A percentile compares a stretch with the other conserved stretches of the same genome.
Evolutionary conservation across 1,284 basidiomycete genomes (phyloP).

Genomic region (Ustilago crameri): DNA sequence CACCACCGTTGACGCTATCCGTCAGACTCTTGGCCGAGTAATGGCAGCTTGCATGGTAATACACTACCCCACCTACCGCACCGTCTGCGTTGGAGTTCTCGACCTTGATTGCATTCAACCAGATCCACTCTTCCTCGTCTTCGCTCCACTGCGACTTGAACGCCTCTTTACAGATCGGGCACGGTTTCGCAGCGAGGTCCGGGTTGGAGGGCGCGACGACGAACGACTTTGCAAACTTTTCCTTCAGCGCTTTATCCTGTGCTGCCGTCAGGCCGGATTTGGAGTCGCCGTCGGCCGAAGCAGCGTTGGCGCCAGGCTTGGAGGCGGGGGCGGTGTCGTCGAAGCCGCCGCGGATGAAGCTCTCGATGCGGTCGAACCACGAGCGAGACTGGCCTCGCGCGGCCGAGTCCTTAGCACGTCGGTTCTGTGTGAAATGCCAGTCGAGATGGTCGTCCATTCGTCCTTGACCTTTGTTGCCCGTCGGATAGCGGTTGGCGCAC

Average conservation of each 20-base stretch:
- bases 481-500: conserved; percentile 87
- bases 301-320: conserved; percentile 23
- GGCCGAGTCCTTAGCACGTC: conserved; percentile 83
- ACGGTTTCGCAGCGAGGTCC: conserved; percentile 84
- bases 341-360: conserved; percentile 68
- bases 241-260: conserved; percentile 75
- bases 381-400: conserved; percentile 88
- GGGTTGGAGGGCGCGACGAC: conserved; percentile 82
- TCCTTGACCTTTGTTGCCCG: conserved; percentile 78
- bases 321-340: conserved; percentile 46
- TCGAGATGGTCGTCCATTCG: conserved; percentile 90
- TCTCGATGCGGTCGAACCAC: conserved; percentile 88
- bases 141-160: conserved; percentile 93
- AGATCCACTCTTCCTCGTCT: conserved; percentile 99
- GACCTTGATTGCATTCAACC: conserved; percentile 87
- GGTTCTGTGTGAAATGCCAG: conserved; percentile 95
- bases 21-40: conserved; percentile 64
- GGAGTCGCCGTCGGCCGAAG: conserved; percentile 51
- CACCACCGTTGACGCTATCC: conserved; percentile 40
- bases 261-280: conserved; percentile 70
- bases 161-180: conserved; percentile 95
- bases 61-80: conserved; percentile 19
- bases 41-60: conserved; percentile 65
- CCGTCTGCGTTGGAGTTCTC: conserved; percentile 69
- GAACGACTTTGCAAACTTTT: conserved; percentile 71